Evolutionary conservation across 768 basidiomycete genomes (phyloP).

Genomic region (Russula sp.): DNA sequence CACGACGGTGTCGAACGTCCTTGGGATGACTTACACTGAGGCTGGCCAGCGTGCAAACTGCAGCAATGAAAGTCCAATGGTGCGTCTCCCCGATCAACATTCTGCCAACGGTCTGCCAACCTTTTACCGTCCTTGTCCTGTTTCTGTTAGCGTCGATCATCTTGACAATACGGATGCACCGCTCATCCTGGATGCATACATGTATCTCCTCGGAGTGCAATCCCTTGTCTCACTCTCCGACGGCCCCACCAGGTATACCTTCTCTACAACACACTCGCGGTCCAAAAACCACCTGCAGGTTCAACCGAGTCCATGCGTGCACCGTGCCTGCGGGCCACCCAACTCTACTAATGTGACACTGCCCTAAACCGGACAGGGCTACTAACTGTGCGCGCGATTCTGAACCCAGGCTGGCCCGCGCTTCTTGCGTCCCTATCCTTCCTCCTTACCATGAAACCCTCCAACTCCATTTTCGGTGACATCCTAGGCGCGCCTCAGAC

Average conservation of each 20-base stretch:
- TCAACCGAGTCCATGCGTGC: conserved; percentile 65
- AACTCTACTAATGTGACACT: conserved; percentile 58
- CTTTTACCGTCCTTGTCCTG: not conserved
- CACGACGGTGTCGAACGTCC: too few relatives aligned
- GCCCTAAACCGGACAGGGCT: conserved; percentile 57
- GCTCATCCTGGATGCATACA: conserved; percentile 86
- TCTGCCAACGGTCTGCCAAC: conserved; percentile 9
- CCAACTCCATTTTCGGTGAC: too few relatives aligned
- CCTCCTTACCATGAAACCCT: too few relatives aligned
- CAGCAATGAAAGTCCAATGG: conserved; percentile 91
- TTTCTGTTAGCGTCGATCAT: conserved; percentile 82
- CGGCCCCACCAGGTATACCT: conserved; percentile 67
- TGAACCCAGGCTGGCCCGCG: too few relatives aligned
- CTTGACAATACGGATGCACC: conserved; percentile 97
- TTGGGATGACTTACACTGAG: too few relatives aligned
- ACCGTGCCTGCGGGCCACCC: conserved; percentile 68
- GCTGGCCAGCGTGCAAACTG: too few relatives aligned
- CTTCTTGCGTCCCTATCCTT: too few relatives aligned
- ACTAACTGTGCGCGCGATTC: conserved; percentile 54
- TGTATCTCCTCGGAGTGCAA: conserved; percentile 89
- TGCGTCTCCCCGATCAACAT: conserved; percentile 38
- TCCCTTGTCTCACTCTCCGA: conserved; percentile 77
- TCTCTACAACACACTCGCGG: conserved; percentile 64
- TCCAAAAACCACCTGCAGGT: conserved; percentile 60
- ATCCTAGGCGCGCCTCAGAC: too few relatives aligned